Evolutionary conservation across 2,329 filamentous ascomycete genomes (phyloP).

Genomic region (Calcarisporium arbuscula): DNA sequence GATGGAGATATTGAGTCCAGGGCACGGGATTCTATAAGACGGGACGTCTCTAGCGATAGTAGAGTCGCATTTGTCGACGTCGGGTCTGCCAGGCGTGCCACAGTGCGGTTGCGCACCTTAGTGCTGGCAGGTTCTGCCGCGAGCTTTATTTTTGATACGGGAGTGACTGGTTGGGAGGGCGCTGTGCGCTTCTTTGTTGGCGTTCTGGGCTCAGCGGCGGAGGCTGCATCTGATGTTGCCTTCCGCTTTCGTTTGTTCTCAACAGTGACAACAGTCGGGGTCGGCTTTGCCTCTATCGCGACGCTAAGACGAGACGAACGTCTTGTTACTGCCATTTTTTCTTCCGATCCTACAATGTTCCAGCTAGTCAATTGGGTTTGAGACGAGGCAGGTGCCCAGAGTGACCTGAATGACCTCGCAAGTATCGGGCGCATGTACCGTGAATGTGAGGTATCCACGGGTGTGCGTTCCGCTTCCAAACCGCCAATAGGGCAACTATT

Average conservation of each 20-base stretch:
- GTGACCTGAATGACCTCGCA: too few species aligned
- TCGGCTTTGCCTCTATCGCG: slow-evolving; percentile 12
- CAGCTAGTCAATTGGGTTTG: too few species aligned
- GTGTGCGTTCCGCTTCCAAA: too few species aligned
- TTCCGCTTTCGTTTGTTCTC: slow-evolving; percentile 29
- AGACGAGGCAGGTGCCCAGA: too few species aligned
- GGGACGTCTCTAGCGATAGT: slow-evolving; percentile 64
- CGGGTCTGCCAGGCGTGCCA: slow-evolving; percentile 55
- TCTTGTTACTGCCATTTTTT: slow-evolving; percentile 30
- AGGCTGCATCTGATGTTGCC: slow-evolving; percentile 15
- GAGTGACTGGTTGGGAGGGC: slow-evolving; percentile 34
- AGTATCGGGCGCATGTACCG: too few species aligned
- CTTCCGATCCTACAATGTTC: too few species aligned
- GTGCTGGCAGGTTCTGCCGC: slow-evolving; percentile 29
- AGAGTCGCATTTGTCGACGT: slow-evolving; percentile 63
- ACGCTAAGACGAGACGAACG: slow-evolving; percentile 35
- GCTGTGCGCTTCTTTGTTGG: slow-evolving; percentile 25
- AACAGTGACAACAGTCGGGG: slow-evolving; percentile 15
- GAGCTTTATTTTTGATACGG: slow-evolving; percentile 38
- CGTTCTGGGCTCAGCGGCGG: slow-evolving; percentile 18
- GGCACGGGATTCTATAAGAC: slow-evolving; percentile 48
- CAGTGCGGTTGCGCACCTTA: slow-evolving; percentile 33
- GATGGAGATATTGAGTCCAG: slow-evolving; percentile 39
- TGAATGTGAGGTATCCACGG: too few species aligned
- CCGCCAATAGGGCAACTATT: too few species aligned